Evolutionary conservation across 805 yeast species (phyloP), one percentile per base, ranked within the genome.

Genomic region (Candida tibetensis): DNA sequence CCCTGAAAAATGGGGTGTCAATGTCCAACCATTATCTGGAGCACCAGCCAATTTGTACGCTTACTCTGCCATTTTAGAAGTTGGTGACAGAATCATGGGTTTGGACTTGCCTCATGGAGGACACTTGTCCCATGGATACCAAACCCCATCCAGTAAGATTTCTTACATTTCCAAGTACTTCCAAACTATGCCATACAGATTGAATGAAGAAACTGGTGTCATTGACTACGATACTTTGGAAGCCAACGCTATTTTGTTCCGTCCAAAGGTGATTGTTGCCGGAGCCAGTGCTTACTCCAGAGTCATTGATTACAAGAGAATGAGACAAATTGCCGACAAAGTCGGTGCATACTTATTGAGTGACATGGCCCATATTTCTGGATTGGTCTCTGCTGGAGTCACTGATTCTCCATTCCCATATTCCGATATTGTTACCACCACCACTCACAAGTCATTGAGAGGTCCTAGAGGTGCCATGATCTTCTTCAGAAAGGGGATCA

Each of bases 381-480:
- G 99, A 59, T 76, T 93, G 53, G 80, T 93, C 49, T 88, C 96
- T 48, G 96, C 99, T 46, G 93, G 89, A 52, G 98, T 91, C 40
- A 90, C 88, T 45, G 95, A 90, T 53, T 82, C 95, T 41, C 99
- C 99, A 49, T 93, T 93, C 73, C 95, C 89, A 69, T 88, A 85
- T 67, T 91, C 98, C 43, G 99, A 93, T 61, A 83, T 93, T 52
- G 99, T 93, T 60, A 93, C 99, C 51, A 93, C 99, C 55, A 91
- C 99, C 42, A 91, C 99, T 44, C 99, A 93, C 78, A 93, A 93
- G 74, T 90, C 98, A 28, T 78, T 93, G 59, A 86, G 99, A 75
- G 99, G 99, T 45, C 99, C 99, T 64, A 87, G 99, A 76, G 99
- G 99, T 68, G 97, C 99, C 41, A 91, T 93, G 96, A 93, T 93